Conservation (phyloP, 768 basidiomycete species). For the Leccinum aurantiacum region DNA sequence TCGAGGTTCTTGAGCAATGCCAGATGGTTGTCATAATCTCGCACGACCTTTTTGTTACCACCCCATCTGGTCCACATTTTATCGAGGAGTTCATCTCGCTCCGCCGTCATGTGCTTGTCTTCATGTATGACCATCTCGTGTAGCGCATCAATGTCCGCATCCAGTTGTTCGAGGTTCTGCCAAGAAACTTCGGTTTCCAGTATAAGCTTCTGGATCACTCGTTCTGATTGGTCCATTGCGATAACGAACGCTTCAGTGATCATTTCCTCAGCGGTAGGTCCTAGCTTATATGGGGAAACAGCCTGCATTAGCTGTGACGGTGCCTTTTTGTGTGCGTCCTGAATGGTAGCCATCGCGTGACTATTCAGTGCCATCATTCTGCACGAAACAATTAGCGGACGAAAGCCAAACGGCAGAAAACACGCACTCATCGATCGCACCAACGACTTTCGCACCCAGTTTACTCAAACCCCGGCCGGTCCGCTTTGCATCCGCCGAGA, state of each 20-base stretch:
- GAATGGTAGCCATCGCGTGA: constrained; percentile 62
- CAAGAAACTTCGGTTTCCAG: constrained; percentile 63
- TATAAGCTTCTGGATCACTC: constrained; percentile 53
- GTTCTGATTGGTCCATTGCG: constrained; percentile 60
- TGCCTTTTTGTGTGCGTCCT: constrained; percentile 31
- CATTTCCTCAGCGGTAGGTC: constrained; percentile 41
- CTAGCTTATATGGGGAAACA: constrained; percentile 41
- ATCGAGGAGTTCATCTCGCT: constrained; percentile 55
- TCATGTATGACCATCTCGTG: constrained; percentile 64
- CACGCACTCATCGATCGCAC: constrained; percentile 70
- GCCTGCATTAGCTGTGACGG: constrained; percentile 33
- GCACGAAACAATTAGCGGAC: constrained; percentile 3
- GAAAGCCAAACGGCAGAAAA: not conserved
- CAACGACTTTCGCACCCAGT: constrained; percentile 65
- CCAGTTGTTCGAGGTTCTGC: constrained; percentile 58
- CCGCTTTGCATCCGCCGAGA: constrained; percentile 61
- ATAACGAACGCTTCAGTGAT: constrained; percentile 55
- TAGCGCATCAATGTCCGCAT: constrained; percentile 55
- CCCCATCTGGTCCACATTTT: constrained; percentile 72
- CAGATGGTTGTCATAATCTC: constrained; percentile 52
- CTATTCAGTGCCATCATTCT: constrained; percentile 77
- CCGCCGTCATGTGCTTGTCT: constrained; percentile 43
- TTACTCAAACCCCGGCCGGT: constrained; percentile 59
- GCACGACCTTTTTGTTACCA: constrained; percentile 47
- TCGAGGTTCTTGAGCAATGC: constrained; percentile 54